phyloP scores from a whole-genome alignment of 495 filamentous ascomycete genomes.

The Podospora conica region DNA sequence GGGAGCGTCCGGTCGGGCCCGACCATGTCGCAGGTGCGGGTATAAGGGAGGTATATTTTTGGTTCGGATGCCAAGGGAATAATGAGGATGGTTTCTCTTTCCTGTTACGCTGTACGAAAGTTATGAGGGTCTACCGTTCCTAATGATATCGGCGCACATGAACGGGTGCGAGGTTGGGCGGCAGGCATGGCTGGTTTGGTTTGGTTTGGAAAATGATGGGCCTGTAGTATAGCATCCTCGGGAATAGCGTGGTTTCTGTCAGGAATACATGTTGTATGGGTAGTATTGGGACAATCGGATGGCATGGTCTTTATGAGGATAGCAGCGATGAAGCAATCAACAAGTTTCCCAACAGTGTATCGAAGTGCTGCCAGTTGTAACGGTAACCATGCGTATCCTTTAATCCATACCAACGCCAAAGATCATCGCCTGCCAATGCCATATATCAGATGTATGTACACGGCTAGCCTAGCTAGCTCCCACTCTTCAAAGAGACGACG shows the following conservation, averaged over 20 bases:
- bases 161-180: conserved; percentile 1
- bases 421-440: background rate
- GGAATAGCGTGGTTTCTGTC: background rate
- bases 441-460: background rate
- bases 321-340: background rate
- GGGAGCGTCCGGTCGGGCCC: conserved; percentile 35
- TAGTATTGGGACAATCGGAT: background rate
- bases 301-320: background rate
- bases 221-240: conserved; percentile 8
- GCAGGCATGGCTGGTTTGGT: background rate
- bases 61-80: background rate
- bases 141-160: conserved; percentile 2
- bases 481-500: conserved; percentile 56
- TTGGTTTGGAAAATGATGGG: background rate
- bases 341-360: background rate
- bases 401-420: background rate
- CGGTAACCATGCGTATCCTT: background rate
- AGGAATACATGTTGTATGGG: background rate
- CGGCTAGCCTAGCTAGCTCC: conserved; percentile 4
- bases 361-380: background rate
- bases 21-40: conserved; percentile 44
- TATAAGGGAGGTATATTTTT: conserved; percentile 20
- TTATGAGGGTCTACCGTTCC: conserved; percentile 11
- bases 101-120: conserved; percentile 11
- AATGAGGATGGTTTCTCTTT: background rate